Percentiles rank a stretch among this genome's conserved stretches.
Conservation (phyloP, 2,329 filamentous ascomycete species). For the Epichloe coenophiala region DNA sequence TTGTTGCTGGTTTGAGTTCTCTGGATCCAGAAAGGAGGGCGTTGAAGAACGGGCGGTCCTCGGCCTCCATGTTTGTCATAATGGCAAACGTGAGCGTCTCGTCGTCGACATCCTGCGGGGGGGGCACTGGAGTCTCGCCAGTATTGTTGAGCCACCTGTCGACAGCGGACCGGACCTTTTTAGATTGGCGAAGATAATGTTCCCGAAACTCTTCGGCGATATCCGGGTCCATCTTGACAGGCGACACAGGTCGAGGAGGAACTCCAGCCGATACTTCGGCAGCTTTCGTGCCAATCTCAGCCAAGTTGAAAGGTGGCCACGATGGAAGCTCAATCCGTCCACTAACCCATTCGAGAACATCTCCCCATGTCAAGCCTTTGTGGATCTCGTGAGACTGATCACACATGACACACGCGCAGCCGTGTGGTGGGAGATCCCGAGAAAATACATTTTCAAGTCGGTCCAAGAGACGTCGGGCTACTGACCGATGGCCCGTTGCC, state of each 20-base stretch:
- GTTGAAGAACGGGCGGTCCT: constrained; percentile 70
- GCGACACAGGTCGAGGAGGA: constrained; percentile 43
- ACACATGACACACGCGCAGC: constrained; percentile 81
- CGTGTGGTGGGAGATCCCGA: constrained; percentile 73
- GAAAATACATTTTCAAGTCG: constrained; percentile 90
- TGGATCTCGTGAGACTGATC: constrained; percentile 46
- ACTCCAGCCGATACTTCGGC: constrained; percentile 47
- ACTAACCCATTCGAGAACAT: constrained; percentile 85
- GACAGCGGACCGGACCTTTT: constrained; percentile 87
- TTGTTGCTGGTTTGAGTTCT: constrained; percentile 40
- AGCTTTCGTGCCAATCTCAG: constrained; percentile 46
- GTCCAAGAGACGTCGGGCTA: constrained; percentile 81
- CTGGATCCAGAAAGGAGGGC: constrained; percentile 54
- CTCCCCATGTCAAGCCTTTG: constrained; percentile 80
- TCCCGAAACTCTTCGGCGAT: constrained; percentile 88
- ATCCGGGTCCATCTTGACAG: constrained; percentile 74
- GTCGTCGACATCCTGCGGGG: constrained; percentile 87
- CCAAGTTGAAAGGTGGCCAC: constrained; percentile 80
- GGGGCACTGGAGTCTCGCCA: constrained; percentile 56
- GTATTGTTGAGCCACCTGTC: constrained; percentile 81
- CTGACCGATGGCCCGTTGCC: constrained; percentile 85
- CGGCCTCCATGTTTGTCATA: constrained; percentile 66
- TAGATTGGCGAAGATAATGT: constrained; percentile 82
- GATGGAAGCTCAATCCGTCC: constrained; percentile 72
- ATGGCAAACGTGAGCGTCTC: constrained; percentile 91